Evolutionary conservation across 495 filamentous ascomycete genomes (phyloP), one percentile per base, ranked within the genome.

Genomic region (Lophiotrema nucula): DNA sequence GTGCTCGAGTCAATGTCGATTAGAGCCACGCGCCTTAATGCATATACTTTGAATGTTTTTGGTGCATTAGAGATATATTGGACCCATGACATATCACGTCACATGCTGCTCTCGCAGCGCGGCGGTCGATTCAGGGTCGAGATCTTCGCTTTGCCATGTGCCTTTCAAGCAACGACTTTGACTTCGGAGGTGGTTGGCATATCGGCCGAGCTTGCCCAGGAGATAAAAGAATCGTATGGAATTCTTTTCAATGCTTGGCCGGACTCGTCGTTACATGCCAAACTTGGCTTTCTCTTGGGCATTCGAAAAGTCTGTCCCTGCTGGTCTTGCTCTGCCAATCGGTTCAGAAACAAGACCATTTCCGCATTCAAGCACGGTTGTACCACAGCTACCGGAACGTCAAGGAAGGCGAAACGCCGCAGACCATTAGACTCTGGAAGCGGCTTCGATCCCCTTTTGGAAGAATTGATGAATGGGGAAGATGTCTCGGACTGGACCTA

Each of bases 211-310:
- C 48, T 60, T 11, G 41, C 48, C 2, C 49, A 54, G 26, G 58
- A 60, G 23, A 55, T 60, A n/a, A 16, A 54, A 21, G 58, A 54
- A 23, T 54, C 58, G 10, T 60, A 60, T 25, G 21, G 42, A 19
- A 60, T 60, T 21, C 51, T 60, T 11, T 60, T 50, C 43, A 60
- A 60, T 27, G 49, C 58, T 1, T 55, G 58, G 50, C 50, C 58
- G 1, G 44, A 48, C 11, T 3, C n/a, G 6, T 44, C 50, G 0
- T n/a, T 47, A 13, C 58, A 60, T 25, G 50, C 24, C n/a, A 53
- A 47, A 35, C n/a, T 38, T 19, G 48, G 56, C 22, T 3, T 15
- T 2, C 28, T 31, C 13, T 15, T 58, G 12, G 55, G 49, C 2
- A 19, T 60, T 18, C 47, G 56, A 0, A 37, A 22, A 15, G 13